These are phyloP conservation scores for Protomyces gravidus DNA, from an alignment of 1,139 yeast species.

Conservation along the genomic window DNA sequence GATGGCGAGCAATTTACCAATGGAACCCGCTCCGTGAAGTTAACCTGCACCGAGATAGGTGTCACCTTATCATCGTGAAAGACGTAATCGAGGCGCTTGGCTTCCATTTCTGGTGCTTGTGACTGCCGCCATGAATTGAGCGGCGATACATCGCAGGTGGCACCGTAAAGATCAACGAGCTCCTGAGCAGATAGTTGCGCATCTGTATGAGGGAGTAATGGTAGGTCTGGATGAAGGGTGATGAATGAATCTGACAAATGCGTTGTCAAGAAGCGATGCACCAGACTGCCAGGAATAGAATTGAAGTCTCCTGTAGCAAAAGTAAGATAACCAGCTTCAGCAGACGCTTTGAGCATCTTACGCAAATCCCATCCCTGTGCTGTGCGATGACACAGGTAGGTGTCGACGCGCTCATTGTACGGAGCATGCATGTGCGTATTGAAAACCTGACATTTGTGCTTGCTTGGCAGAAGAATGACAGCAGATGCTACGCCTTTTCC, in stretches of 20 bases:
- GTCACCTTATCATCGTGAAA: conserved; percentile 59
- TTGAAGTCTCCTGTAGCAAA: conserved; percentile 91
- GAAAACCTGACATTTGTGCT: conserved; percentile 65
- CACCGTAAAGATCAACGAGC: conserved; percentile 69
- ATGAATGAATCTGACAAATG: conserved; percentile 83
- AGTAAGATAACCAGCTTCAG: conserved; percentile 73
- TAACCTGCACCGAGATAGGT: conserved; percentile 62
- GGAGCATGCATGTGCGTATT: conserved; percentile 98
- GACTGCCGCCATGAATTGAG: conserved; percentile 80
- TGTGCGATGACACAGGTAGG: conserved; percentile 83
- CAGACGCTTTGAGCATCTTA: conserved; percentile 57
- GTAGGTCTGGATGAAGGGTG: conserved; percentile 50
- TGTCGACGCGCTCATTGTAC: conserved; percentile 81
- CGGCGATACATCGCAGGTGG: conserved; percentile 75
- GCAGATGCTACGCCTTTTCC: conserved; percentile 87
- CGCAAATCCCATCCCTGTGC: conserved; percentile 97
- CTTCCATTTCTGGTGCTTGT: conserved; percentile 54
- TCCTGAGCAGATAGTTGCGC: conserved; percentile 54
- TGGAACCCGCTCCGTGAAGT: conserved; percentile 40
- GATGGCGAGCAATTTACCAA: conserved; percentile 63
- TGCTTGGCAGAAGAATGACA: conserved; percentile 51
- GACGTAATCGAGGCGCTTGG: conserved; percentile 88
- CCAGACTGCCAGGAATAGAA: conserved; percentile 79
- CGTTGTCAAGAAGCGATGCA: conserved; percentile 65
- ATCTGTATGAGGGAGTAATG: conserved; percentile 36